A percentile compares a stretch with the other conserved stretches of the same genome.
phyloP scores from a whole-genome alignment of 1,284 basidiomycete genomes.

The Tilletiopsis washingtonensis region DNA sequence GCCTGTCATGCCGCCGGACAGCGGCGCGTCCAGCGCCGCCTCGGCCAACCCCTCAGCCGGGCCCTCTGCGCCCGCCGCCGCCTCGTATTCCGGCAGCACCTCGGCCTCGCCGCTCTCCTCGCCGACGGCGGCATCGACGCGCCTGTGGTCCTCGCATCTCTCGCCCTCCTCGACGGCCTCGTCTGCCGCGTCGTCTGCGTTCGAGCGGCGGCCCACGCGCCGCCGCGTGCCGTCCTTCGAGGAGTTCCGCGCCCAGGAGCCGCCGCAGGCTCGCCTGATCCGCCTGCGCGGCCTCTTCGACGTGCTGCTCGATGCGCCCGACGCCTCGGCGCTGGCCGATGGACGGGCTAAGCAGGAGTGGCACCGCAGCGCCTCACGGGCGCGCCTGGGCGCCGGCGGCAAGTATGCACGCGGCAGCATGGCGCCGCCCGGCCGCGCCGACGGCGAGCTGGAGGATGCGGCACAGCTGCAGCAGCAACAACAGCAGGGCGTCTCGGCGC shows the following conservation, averaged over 20 bases:
- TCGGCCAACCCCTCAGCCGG: too few relatives aligned
- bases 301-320: constrained; percentile 37
- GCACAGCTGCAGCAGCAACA: too few relatives aligned
- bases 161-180: constrained; percentile 7
- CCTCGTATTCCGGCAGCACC: too few relatives aligned
- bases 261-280: constrained; percentile 43
- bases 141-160: constrained; percentile 6
- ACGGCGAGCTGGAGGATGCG: neutral
- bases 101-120: too few relatives aligned
- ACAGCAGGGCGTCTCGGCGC: neutral
- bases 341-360: constrained; percentile 44
- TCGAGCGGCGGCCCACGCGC: constrained; percentile 1
- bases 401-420: constrained; percentile 34
- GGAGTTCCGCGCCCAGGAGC: constrained; percentile 41
- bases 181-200: constrained; percentile 1
- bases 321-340: constrained; percentile 37
- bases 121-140: too few relatives aligned
- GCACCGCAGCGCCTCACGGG: constrained; percentile 39
- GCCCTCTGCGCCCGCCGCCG: constrained; percentile 1
- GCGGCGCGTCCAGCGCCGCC: too few relatives aligned
- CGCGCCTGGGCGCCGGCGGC: constrained; percentile 42
- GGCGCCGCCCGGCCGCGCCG: constrained; percentile 10
- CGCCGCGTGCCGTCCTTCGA: constrained; percentile 29
- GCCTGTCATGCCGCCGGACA: too few relatives aligned
- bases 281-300: constrained; percentile 45